Evolutionary conservation across 805 yeast genomes (phyloP).

Genomic region (Clavispora asparagi): DNA sequence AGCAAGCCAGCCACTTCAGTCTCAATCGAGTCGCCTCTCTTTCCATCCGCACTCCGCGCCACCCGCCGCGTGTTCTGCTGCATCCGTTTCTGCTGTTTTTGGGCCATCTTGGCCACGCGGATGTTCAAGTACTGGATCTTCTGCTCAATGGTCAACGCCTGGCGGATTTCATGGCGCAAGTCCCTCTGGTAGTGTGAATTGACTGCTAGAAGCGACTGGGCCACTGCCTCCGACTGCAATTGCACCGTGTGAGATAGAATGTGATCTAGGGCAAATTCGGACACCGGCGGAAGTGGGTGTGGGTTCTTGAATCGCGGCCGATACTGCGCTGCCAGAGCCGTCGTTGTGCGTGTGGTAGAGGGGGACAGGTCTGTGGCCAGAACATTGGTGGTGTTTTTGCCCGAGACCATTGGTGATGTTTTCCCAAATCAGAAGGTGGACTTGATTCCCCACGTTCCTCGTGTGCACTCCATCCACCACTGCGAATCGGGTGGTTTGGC

Average conservation of each 20-base stretch:
- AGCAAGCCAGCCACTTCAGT: not conserved
- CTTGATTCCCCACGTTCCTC: not conserved
- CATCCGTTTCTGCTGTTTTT: constrained; percentile 13
- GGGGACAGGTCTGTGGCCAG: not conserved
- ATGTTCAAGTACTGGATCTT: constrained; percentile 37
- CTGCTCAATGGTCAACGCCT: constrained; percentile 33
- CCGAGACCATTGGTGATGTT: not conserved
- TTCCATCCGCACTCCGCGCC: not conserved
- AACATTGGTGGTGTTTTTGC: not conserved
- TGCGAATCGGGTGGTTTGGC: no score
- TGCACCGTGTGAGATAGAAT: constrained; percentile 22
- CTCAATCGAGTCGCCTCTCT: not conserved
- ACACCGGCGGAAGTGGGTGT: constrained; percentile 15
- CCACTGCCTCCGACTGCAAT: constrained; percentile 27
- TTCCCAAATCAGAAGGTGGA: not conserved
- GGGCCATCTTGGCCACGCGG: constrained; percentile 26
- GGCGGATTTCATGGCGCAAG: constrained; percentile 28
- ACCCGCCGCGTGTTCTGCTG: not conserved
- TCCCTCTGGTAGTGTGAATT: constrained; percentile 32
- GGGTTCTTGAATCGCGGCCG: constrained; percentile 8
- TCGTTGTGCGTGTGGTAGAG: not conserved
- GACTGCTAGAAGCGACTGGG: constrained; percentile 22
- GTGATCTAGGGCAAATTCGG: constrained; percentile 26
- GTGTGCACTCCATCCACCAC: not conserved
- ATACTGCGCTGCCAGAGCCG: not conserved